Percentiles rank a stretch among this genome's conserved stretches.
Conservation (phyloP, 129 eudicot genomes). For the Lactuca saligna region DNA sequence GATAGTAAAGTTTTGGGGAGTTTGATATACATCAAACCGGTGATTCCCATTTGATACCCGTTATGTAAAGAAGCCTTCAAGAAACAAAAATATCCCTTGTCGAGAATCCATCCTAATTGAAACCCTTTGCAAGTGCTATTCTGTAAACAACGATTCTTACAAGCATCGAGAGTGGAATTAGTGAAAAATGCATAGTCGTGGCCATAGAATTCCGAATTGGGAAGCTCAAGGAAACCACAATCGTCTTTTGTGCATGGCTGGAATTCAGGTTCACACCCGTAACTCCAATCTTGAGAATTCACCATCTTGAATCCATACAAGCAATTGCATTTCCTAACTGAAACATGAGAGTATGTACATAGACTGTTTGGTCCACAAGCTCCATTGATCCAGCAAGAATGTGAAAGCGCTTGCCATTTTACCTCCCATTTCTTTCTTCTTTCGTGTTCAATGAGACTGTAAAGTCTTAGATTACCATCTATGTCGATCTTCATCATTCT, state of each 20-base stretch:
- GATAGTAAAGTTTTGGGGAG: background rate
- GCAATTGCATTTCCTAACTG: background rate
- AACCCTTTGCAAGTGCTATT: conserved; percentile 23
- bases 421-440: conserved; percentile 23
- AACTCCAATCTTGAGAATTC: background rate
- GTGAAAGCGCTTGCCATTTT: conserved; percentile 29
- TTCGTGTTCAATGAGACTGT: conserved; percentile 22
- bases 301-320: background rate
- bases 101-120: background rate
- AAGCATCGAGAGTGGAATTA: conserved; percentile 14
- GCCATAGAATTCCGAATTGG: conserved; percentile 20
- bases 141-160: conserved; percentile 12
- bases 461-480: conserved; percentile 36
- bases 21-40: background rate
- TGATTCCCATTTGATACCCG: conserved; percentile 1
- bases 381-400: conserved; percentile 31
- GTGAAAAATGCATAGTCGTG: background rate
- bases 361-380: conserved; percentile 37
- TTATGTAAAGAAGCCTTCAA: conserved; percentile 13
- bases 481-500: conserved; percentile 29
- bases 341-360: conserved; percentile 22
- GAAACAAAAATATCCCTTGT: conserved; percentile 17
- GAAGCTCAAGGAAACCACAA: background rate
- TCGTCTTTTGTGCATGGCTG: background rate
- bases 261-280: conserved; percentile 1